These are phyloP conservation scores for Candida neerlandica DNA, from an alignment of 1,139 yeast genomes.

Conservation along the genomic window DNA sequence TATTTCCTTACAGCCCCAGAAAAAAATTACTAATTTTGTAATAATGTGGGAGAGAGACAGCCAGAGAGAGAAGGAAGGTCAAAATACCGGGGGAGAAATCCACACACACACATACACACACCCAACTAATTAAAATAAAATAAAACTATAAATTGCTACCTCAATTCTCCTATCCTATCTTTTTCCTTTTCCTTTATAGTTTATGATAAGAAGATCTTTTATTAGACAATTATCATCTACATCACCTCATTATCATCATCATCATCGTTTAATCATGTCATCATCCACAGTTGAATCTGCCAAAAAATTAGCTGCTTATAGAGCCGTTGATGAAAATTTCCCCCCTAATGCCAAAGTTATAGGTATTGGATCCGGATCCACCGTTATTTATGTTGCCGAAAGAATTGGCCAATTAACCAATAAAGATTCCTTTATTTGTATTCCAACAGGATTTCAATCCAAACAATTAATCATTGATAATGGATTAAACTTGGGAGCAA, in stretches of 20 bases:
- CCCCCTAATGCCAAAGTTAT: constrained; percentile 70
- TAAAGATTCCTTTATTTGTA: constrained; percentile 67
- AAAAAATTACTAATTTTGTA: constrained; percentile 5
- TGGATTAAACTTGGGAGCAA: constrained; percentile 74
- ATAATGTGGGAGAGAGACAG: neutral
- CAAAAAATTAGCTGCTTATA: constrained; percentile 84
- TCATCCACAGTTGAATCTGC: constrained; percentile 60
- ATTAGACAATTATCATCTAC: neutral
- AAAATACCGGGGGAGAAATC: neutral
- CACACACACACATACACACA: neutral
- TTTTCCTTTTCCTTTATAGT: neutral
- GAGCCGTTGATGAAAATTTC: constrained; percentile 89
- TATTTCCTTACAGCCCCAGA: neutral
- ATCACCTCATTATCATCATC: neutral
- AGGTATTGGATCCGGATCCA: constrained; percentile 96
- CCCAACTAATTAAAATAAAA: neutral
- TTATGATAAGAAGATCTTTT: constrained; percentile 1
- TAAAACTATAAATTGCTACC: neutral
- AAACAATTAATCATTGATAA: constrained; percentile 81
- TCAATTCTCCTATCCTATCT: neutral
- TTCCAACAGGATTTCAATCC: constrained; percentile 97
- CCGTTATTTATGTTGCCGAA: constrained; percentile 95
- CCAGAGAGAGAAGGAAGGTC: constrained; percentile 1
- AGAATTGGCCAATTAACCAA: constrained; percentile 73
- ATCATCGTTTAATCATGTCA: constrained; percentile 5